Evolutionary conservation across 225 moss, liverwort and hornwort genomes (phyloP).

Genomic region (Takakia lepidozioides): DNA sequence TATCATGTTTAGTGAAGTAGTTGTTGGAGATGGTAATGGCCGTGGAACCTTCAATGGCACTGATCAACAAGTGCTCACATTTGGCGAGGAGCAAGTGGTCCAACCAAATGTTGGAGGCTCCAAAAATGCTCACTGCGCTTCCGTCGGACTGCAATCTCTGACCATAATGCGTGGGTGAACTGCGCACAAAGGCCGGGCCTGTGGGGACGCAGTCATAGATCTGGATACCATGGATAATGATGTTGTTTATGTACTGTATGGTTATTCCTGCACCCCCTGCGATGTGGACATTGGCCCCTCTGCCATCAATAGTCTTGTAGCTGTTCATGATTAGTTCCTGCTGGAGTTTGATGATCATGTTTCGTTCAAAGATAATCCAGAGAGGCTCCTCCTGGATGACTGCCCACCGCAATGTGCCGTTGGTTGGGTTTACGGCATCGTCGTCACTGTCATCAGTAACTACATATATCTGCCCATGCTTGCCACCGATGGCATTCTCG

Average conservation of each 20-base stretch:
- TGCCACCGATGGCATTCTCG: neutral
- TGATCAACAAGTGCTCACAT: neutral
- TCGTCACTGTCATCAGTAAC: conserved; percentile 4
- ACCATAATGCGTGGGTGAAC: conserved; percentile 9
- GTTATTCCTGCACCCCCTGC: neutral
- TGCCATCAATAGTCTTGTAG: conserved; percentile 4
- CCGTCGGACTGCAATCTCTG: neutral
- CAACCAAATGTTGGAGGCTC: neutral
- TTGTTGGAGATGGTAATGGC: conserved; percentile 5
- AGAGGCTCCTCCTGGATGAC: conserved; percentile 2
- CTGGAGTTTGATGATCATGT: conserved; percentile 4
- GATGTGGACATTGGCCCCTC: conserved; percentile 3
- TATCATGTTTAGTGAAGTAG: conserved; percentile 5
- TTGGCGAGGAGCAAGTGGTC: conserved; percentile 5
- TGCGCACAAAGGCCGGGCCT: too few species aligned
- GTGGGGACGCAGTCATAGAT: conserved; percentile 1
- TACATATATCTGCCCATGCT: neutral
- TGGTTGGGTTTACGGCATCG: neutral
- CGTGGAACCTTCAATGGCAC: conserved; percentile 3
- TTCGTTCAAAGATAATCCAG: conserved; percentile 3
- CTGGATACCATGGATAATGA: conserved; percentile 5
- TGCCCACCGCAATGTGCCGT: conserved; percentile 4
- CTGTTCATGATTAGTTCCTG: conserved; percentile 2
- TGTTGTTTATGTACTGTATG: neutral
- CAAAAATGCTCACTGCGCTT: conserved; percentile 4